Base-by-base conservation (phyloP, 2,329 filamentous ascomycete species). In the Fusarium sp. region DNA sequence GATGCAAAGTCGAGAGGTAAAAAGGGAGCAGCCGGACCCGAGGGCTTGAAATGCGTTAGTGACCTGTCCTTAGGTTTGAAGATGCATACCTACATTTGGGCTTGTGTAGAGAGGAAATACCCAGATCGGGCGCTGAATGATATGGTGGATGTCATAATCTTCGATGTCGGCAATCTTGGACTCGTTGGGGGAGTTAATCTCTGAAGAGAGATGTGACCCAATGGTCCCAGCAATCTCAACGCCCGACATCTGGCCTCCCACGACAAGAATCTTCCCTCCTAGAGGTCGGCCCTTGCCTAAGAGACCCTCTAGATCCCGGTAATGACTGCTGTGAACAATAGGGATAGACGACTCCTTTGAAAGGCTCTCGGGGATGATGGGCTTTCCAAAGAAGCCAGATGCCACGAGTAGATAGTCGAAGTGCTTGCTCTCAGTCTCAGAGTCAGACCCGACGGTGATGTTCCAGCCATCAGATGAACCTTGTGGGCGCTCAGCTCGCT, bases 191-290 rank as follows among this genome's bases (percentile, higher is more conserved):
- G 88, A 86, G 76, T 91, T 83, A 12, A 80, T 78, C 3, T 87
- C 86, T 7, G 89, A 89, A 0, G 93, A 95, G 1, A 95, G 78
- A 66, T 94, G 89, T 6, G 89, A 85, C 11, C 92, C 92, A 52
- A 95, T 88, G 2, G 90, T 90, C 10, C 89, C 90, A 0, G 93
- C 91, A 51, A 91, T 91, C 81, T 97, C 94, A 6, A 92, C 88
- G 1, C 93, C 93, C 3, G 93, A 95, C 87, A 96, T 94, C 73
- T 94, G 92, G 0, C 93, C 93, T 1, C 94, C 94, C 1, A 94
- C 88, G 0, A 97, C 84, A 1, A 94, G 83, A 15, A 96, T 89
- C 74, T 90, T 93, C 16, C 88, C 87, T 1, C 84, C 83, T 1
- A 75, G 73, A 6, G 67, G 59, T 3, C 81, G 76, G 0, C 79